Evolutionary conservation across 495 filamentous ascomycete genomes (phyloP).

Genomic region (Lasiosphaeria ovina): DNA sequence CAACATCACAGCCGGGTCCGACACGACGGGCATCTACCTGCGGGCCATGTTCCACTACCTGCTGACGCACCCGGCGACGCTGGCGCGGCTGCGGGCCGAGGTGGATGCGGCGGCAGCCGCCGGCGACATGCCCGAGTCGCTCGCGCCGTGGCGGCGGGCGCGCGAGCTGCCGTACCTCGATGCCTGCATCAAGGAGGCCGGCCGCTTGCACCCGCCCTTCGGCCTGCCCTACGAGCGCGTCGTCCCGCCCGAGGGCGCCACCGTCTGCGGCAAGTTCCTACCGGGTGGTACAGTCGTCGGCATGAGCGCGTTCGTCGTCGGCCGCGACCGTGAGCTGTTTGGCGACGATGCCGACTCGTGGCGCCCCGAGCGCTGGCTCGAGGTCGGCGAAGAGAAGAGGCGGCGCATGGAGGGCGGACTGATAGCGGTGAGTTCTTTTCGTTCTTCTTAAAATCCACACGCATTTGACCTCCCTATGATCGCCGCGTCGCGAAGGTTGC

Average conservation of each 20-base stretch:
- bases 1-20: constrained; percentile 55
- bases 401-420: constrained; percentile 38
- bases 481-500: not conserved
- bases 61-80: constrained; percentile 37
- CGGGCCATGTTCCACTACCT: constrained; percentile 48
- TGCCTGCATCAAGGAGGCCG: constrained; percentile 61
- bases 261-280: constrained; percentile 50
- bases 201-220: constrained; percentile 57
- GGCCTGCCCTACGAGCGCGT: constrained; percentile 54
- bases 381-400: constrained; percentile 34
- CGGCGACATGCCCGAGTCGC: not conserved
- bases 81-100: constrained; percentile 45
- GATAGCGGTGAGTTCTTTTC: constrained; percentile 20
- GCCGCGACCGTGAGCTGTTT: constrained; percentile 48
- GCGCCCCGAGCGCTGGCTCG: constrained; percentile 52
- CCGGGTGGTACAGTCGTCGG: constrained; percentile 55
- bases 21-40: constrained; percentile 55
- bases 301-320: constrained; percentile 52
- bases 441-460: no score
- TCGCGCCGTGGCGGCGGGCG: not conserved
- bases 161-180: constrained; percentile 54
- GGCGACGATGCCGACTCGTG: constrained; percentile 42
- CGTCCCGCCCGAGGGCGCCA: constrained; percentile 51
- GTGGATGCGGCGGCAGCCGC: constrained; percentile 19
- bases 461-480: no score